Percentiles rank a stretch among this genome's conserved stretches.
Conservation (phyloP, 352 stramenopile species). For the Thalassiosira mediterranea region DNA sequence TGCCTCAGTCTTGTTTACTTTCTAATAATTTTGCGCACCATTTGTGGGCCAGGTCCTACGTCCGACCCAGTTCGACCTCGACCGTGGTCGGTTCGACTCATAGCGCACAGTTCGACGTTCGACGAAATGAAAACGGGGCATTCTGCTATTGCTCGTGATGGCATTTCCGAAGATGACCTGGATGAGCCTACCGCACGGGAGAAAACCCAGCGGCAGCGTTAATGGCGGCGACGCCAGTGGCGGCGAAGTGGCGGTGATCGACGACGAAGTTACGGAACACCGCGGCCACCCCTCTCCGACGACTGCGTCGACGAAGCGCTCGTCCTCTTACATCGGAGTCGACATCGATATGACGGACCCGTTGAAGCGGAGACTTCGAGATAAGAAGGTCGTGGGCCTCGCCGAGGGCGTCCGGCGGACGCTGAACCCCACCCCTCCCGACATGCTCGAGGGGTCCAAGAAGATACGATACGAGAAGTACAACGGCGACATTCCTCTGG, state of each 20-base stretch:
- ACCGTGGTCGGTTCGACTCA: too few species aligned
- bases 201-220: neutral
- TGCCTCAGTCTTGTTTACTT: too few species aligned
- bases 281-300: neutral
- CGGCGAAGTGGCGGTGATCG: neutral
- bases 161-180: too few species aligned
- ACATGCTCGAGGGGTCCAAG: constrained; percentile 21
- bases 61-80: too few species aligned
- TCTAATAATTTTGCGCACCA: too few species aligned
- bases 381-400: constrained; percentile 40
- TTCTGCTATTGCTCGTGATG: too few species aligned
- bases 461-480: constrained; percentile 33
- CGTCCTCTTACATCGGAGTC: constrained; percentile 5
- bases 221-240: neutral
- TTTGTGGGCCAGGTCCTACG: too few species aligned
- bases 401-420: constrained; percentile 19
- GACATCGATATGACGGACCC: constrained; percentile 18
- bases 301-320: neutral
- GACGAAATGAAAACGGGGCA: too few species aligned
- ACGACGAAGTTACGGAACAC: constrained; percentile 10
- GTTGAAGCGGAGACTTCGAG: constrained; percentile 17
- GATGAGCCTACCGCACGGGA: too few species aligned
- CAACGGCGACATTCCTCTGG: constrained; percentile 21
- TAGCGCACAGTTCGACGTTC: too few species aligned
- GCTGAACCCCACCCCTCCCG: neutral